Evolutionary conservation across 2,329 filamentous ascomycete genomes (phyloP).

Genomic region (Fusarium proliferatum): DNA sequence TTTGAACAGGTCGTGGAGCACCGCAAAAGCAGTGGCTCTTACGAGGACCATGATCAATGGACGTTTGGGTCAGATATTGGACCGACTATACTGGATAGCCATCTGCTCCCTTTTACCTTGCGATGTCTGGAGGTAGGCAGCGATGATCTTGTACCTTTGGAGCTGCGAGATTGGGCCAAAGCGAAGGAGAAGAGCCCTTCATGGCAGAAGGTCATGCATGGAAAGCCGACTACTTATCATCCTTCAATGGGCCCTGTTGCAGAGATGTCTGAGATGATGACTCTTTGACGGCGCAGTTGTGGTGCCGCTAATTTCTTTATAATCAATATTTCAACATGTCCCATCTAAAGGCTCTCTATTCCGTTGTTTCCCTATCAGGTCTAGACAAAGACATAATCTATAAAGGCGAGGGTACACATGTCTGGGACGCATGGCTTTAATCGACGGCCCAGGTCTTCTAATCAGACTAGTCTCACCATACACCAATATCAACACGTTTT

Average conservation of each 20-base stretch:
- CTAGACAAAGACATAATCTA: background rate
- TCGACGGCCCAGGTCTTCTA: background rate
- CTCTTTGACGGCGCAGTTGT: background rate
- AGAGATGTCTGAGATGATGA: conserved; percentile 29
- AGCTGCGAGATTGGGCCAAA: conserved; percentile 16
- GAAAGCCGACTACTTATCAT: conserved; percentile 15
- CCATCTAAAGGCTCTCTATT: background rate
- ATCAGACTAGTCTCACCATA: background rate
- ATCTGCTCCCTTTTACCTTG: conserved; percentile 19
- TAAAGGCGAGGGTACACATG: background rate
- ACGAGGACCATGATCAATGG: conserved; percentile 1
- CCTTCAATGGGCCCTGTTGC: conserved; percentile 27
- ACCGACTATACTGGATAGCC: conserved; percentile 26
- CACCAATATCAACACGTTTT: no score
- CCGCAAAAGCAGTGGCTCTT: conserved; percentile 10
- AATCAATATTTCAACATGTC: background rate
- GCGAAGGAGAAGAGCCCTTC: conserved; percentile 4
- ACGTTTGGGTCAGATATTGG: conserved; percentile 13
- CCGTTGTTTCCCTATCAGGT: background rate
- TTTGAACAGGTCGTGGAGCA: conserved; percentile 5
- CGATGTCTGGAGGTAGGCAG: conserved; percentile 21
- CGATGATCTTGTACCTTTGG: conserved; percentile 14
- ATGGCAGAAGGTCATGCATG: conserved; percentile 25
- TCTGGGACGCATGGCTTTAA: background rate
- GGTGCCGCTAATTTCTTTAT: background rate